phyloP scores from a whole-genome alignment of 495 filamentous ascomycete genomes.

The Lichenothelia convexa region DNA sequence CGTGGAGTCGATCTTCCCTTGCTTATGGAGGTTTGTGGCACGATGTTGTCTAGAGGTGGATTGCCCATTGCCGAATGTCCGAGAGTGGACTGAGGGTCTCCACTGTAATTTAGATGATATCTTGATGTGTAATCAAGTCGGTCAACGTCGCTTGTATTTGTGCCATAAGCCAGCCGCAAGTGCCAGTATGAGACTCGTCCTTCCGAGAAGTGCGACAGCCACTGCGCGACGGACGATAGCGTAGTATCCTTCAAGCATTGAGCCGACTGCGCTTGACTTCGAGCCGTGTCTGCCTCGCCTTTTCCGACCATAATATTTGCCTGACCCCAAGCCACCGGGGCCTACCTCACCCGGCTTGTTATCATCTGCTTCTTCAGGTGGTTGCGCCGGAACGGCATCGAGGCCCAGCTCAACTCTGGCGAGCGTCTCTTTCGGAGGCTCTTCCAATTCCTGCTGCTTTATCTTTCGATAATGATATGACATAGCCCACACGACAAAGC shows the following conservation, averaged over 20 bases:
- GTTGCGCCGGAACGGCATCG: conserved; percentile 19
- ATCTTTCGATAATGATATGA: conserved; percentile 41
- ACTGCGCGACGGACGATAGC: conserved; percentile 41
- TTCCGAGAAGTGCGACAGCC: conserved; percentile 28
- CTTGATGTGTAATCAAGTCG: no score
- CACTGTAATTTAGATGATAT: no score
- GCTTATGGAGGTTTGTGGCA: no score
- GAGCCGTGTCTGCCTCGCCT: conserved; percentile 7
- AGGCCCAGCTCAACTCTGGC: conserved; percentile 28
- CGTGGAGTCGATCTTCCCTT: no score
- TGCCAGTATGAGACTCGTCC: no score
- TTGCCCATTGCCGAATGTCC: no score
- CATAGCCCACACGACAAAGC: conserved; percentile 38
- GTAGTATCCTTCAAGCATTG: conserved; percentile 55
- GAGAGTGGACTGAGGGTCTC: no score
- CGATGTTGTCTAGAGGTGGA: no score
- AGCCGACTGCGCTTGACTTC: conserved; percentile 32
- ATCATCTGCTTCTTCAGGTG: conserved; percentile 5
- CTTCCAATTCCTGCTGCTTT: conserved; percentile 29
- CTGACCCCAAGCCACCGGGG: conserved; percentile 26
- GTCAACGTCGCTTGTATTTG: no score
- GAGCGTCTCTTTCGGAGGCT: conserved; percentile 12
- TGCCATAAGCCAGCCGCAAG: no score
- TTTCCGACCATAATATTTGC: conserved; percentile 23
- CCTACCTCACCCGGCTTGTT: conserved; percentile 27